Base-by-base conservation (phyloP, 371 early-diverging fungal species). In the Mucor velutinosus region DNA sequence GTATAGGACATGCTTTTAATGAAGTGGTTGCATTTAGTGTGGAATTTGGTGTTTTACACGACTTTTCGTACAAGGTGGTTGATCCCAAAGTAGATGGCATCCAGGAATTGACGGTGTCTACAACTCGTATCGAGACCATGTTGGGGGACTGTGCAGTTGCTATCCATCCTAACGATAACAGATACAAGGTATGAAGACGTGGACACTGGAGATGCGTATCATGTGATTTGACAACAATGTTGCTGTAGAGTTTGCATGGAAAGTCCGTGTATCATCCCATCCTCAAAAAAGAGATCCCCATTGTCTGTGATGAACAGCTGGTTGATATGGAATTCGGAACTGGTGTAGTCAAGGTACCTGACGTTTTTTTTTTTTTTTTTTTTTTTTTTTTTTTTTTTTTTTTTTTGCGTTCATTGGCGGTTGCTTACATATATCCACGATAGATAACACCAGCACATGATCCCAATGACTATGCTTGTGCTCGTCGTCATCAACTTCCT, bases 41-140 rank as follows among this genome's bases (percentile, higher is more conserved):
- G 37, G 91, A 93, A 64, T 91, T 95, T 71, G 92, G 95, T 51
- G 90, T 89, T 15, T 66, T 93, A 21, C 91, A 93, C 62, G 71
- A 86, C 19, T 81, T 94, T 66, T 79, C 86, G 15, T 92, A 90
- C 75, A 86, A 84, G 27, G 69, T 93, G 11, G 84, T 83, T 15
- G 80, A 88, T 66, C 83, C 86, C 11, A 75, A 80, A 43, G 72
- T 76, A 30, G 71, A 81, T 51, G 91, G 80, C 3, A 80, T 85
- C 4, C 67, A 76, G 62, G 83, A 90, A 43, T 77, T 99, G 37
- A 87, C 91, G 30, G 96, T 99, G 14, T 95, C 95, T 8, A 99
- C 99, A 14, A 99, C 99, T 3, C 93, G 99, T 71, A 92, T 99
- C 47, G 99, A 99, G 73, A 99, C 99, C 5, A 98, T 99, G 92